Evolutionary conservation across 805 yeast species (phyloP), one percentile per base, ranked within the genome.

Genomic region (Saccharomycopsis oosterbeekiorum): DNA sequence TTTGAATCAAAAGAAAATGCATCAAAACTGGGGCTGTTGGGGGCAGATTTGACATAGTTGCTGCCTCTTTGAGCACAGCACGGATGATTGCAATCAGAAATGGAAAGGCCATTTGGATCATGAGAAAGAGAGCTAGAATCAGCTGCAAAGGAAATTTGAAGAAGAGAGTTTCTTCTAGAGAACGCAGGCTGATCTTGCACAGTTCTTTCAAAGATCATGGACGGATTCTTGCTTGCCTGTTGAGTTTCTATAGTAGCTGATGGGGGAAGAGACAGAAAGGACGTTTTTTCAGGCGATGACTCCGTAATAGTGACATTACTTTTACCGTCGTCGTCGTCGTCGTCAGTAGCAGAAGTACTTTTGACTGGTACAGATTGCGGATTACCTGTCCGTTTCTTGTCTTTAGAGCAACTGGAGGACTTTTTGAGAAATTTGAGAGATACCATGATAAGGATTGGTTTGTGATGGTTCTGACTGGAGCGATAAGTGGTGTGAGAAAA

Each of bases 161-260:
- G 36, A 40, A 37, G 59, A 4, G 65, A 63, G 24, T 57, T 60
- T 19, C 57, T 58, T 55, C 63, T 47, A 14, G 63, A 60, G 26
- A 63, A 58, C 9, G 58, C n/a, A 14, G 65, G 65, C 17, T 47
- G 64, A 56, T 63, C 65, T 40, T 63, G 65, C 12, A 63, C 65
- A 37, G 61, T 63, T 41, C 65, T 43, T 54, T 63, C 65, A 51
- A 63, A 63, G 26, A 63, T 63, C 36, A 63, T 50, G 17, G 61
- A 59, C n/a, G 55, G 47, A 12, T 60, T 53, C 2, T 56, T 19
- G 11, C 36, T 5, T 36, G 51, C 17, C 15, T 41, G 40, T 3
- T 26, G n/a, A 29, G 17, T 51, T 4, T 54, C 19, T 4, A 24
- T 54, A 17, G 17, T 6, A 17, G 57, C 4, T 2, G 42, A 36